Base-by-base conservation (phyloP, 257 asterid species). In the Nicotiana attenuata region DNA sequence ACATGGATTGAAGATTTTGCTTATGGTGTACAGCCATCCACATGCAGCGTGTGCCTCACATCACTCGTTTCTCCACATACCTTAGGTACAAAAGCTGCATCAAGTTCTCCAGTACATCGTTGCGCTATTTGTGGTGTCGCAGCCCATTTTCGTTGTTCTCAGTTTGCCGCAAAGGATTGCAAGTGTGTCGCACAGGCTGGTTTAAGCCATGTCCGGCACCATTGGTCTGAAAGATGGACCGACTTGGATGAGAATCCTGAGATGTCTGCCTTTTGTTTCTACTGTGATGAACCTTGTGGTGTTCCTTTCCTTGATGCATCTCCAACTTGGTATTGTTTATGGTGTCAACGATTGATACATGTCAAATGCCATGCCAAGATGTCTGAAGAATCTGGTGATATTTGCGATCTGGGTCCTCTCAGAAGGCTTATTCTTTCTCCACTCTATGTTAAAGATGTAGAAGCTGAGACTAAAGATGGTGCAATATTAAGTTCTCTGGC, bases 201-300 rank as follows among this genome's bases (percentile, higher is more conserved):
- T 78, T 89, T 81, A 78, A 81, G 82, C 81, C 87, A 85, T 82
- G 89, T 93, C 66, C 93, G 84, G 87, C 98, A 93, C 87, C 98
- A 93, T 57, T 93, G 98, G 98, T 91, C 98, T 5, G 98, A 93
- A 84, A 88, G 96, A 90, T 93, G 98, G 98, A 87, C 83, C 80
- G 90, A 88, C 68, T 88, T 89, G 85, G 97, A 91, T 80, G 98
- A 92, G 77, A 91, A 90, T 85, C 91, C 96, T 60, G 98, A 92
- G 89, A 93, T 89, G 93, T 90, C 97, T 22, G 88, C 92, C 65
- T 90, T 93, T 85, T 93, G 98, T 81, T 90, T 86, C 80, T 90
- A 90, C 86, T 93, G 98, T 82, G 97, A 93, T 20, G 98, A 93
- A 83, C 97, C 97, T 67, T 93, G 97, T 65, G 96, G 93, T 56